Conservation (phyloP, 495 filamentous ascomycete species). For the Penicillium riverlandense region DNA sequence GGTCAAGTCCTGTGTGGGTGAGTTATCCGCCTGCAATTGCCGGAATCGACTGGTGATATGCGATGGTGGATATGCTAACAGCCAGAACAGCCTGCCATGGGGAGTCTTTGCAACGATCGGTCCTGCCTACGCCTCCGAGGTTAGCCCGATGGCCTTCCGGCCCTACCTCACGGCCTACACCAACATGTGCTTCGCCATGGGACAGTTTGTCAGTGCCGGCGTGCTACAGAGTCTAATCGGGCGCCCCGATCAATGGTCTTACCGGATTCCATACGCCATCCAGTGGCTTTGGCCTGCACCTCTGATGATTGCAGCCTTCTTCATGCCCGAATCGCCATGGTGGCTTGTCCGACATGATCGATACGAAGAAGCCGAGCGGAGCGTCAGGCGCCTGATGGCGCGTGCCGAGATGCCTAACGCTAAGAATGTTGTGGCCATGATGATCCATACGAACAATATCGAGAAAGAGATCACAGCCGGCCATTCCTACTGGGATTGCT, state of each 20-base stretch:
- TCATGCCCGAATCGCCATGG: slow-evolving; percentile 44
- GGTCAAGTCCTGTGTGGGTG: slow-evolving; percentile 62
- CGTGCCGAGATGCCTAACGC: neutral
- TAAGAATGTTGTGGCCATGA: slow-evolving; percentile 38
- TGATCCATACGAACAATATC: slow-evolving; percentile 30
- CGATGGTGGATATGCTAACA: neutral
- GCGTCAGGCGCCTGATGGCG: slow-evolving; percentile 31
- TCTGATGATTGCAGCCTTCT: slow-evolving; percentile 27
- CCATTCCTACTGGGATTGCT: slow-evolving; percentile 31
- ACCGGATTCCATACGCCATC: slow-evolving; percentile 48
- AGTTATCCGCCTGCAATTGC: no score
- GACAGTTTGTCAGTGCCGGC: slow-evolving; percentile 45
- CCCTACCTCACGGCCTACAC: slow-evolving; percentile 38
- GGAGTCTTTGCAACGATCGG: slow-evolving; percentile 46
- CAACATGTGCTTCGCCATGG: slow-evolving; percentile 43
- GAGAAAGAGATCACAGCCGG: slow-evolving; percentile 24
- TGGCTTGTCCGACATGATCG: slow-evolving; percentile 30
- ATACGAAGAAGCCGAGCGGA: slow-evolving; percentile 38
- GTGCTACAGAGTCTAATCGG: slow-evolving; percentile 34
- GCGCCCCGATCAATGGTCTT: slow-evolving; percentile 40
- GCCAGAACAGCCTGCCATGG: slow-evolving; percentile 16
- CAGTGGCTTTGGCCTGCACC: slow-evolving; percentile 51
- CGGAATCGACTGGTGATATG: no score
- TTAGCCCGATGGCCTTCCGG: slow-evolving; percentile 36
- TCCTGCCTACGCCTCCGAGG: slow-evolving; percentile 46